phyloP scores from a whole-genome alignment of 2,329 filamentous ascomycete species.

The Monascus ruber region DNA sequence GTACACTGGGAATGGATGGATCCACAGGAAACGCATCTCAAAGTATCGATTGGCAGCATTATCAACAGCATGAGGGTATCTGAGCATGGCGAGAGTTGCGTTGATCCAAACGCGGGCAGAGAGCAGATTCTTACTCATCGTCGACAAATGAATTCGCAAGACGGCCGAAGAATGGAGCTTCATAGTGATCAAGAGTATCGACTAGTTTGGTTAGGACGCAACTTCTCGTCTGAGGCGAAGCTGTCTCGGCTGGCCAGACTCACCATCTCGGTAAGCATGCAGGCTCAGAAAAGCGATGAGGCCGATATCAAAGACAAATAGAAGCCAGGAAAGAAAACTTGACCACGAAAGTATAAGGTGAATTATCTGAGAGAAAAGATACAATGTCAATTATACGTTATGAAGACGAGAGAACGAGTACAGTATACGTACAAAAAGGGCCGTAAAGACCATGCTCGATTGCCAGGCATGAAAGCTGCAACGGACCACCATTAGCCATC shows the following conservation, averaged over 20 bases:
- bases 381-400: conserved; percentile 14
- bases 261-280: conserved; percentile 75
- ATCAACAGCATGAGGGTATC: conserved; percentile 9
- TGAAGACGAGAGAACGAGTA: conserved; percentile 2
- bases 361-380: conserved; percentile 45
- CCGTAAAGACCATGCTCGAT: conserved; percentile 69
- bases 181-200: conserved; percentile 57
- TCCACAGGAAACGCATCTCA: background rate
- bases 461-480: conserved; percentile 93
- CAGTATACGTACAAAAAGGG: conserved; percentile 41
- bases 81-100: conserved; percentile 5
- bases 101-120: conserved; percentile 1
- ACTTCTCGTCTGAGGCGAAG: no score
- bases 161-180: conserved; percentile 75
- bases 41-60: conserved; percentile 2
- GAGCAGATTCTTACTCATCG: conserved; percentile 50
- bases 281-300: conserved; percentile 66
- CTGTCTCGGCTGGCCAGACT: conserved; percentile 15
- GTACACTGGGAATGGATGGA: no score
- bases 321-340: conserved; percentile 66
- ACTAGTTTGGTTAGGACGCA: conserved; percentile 31
- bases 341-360: conserved; percentile 85
- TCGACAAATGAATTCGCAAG: conserved; percentile 84
- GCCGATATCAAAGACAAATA: conserved; percentile 64
- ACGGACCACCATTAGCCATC: conserved; percentile 2